Base-by-base conservation (phyloP, 2,329 filamentous ascomycete species). In the Monosporascus sp. region DNA sequence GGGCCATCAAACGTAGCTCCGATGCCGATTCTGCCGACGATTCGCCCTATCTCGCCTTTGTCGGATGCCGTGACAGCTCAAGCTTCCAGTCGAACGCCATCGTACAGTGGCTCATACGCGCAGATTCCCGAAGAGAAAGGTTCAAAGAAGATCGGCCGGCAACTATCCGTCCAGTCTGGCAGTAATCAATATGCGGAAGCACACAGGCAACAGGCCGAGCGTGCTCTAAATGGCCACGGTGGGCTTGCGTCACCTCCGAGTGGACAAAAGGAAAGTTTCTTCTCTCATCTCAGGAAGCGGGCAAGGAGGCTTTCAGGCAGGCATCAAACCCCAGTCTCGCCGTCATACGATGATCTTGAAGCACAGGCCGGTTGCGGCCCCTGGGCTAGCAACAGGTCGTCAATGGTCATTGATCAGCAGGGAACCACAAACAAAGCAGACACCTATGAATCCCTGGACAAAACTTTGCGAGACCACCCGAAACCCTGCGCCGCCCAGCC, bases 21-120 rank as follows among this genome's bases (percentile, higher is more conserved):
- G 5, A 99, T 99, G 82, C 90, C 90, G 8, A 99, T 99, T 57
- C 77, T 99, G 48, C 94, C 94, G 14, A 96, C 92, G 1, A 96
- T 97, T 63, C 84, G 88, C 58, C 93, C 94, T 14, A 92, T 97
- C 49, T 97, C 94, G 38, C 94, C 94, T n/a, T 72, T 97, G n/a
- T 94, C 92, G 6, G 92, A 97, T 70, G 83, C 90, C 49, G 90
- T 96, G 46, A 96, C 86, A 52, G 94, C 92, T 27, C 91, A 96
- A 71, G 92, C 89, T 50, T 92, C 83, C 65, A 85, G 82, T 53
- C 80, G 84, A 49, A 75, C 77, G 44, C 75, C 78, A 18, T 74
- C 78, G 27, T 79, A 82, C 63, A 75, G 71, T 61, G 81, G 83
- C 47, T 65, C 72, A 1, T 75, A 78, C 55, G 69, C 67, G 44